Conservation (phyloP, 148 eudicot species). For the Nyssa sinensis region DNA sequence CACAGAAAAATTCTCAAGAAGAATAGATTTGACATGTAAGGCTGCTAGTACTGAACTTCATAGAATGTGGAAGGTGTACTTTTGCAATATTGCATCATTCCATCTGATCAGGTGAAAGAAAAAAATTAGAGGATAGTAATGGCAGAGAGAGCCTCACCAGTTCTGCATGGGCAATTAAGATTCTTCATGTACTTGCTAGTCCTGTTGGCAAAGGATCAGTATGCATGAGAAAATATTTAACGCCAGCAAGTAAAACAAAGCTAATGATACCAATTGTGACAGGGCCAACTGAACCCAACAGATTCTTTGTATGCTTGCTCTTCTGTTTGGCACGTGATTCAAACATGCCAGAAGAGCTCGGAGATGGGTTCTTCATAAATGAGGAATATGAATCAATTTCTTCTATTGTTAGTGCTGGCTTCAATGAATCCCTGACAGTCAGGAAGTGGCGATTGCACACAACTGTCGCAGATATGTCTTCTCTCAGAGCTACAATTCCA, state of each 20-base stretch:
- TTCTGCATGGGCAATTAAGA: neutral
- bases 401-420: slow-evolving; percentile 59
- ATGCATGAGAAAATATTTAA: slow-evolving; percentile 30
- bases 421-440: slow-evolving; percentile 51
- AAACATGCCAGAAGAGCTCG: slow-evolving; percentile 17
- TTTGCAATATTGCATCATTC: neutral
- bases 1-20: neutral
- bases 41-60: neutral
- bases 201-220: slow-evolving; percentile 8
- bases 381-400: slow-evolving; percentile 51
- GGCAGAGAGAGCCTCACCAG: neutral
- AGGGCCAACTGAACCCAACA: slow-evolving; percentile 24
- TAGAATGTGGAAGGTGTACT: neutral
- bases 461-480: slow-evolving; percentile 71
- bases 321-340: slow-evolving; percentile 16
- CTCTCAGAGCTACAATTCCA: slow-evolving; percentile 82
- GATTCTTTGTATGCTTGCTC: slow-evolving; percentile 11
- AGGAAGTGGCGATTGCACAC: slow-evolving; percentile 67
- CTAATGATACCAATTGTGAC: slow-evolving; percentile 35
- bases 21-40: neutral
- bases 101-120: neutral
- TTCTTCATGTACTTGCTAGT: slow-evolving; percentile 16
- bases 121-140: neutral
- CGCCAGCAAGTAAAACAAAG: slow-evolving; percentile 34
- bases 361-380: slow-evolving; percentile 46